These are phyloP conservation scores for Asterochloris sp. DNA, from an alignment of 139 green algal genomes.

Conservation along the genomic window DNA sequence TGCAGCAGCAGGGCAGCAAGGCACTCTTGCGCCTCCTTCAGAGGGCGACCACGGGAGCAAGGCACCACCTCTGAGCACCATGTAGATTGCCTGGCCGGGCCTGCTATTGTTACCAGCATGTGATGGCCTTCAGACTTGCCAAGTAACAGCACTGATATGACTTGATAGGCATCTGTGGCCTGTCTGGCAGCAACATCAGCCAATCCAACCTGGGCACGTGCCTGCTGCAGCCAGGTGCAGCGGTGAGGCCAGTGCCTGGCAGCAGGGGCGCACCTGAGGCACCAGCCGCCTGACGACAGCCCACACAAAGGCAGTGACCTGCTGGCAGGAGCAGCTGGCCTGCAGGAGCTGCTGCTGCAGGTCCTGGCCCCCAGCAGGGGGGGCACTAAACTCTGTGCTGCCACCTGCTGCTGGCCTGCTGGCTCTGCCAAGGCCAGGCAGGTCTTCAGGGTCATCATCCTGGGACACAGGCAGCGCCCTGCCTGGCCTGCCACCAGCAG, in stretches of 20 bases:
- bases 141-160: not conserved
- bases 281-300: constrained; percentile 49
- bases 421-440: not conserved
- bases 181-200: not conserved
- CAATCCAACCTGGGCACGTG: not conserved
- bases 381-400: constrained; percentile 9
- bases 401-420: not conserved
- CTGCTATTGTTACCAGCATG: not conserved
- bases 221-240: not conserved
- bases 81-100: not conserved
- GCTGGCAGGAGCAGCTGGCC: constrained; percentile 34
- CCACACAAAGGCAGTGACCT: constrained; percentile 69
- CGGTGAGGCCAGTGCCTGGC: not conserved
- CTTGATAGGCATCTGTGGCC: not conserved
- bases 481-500: not conserved
- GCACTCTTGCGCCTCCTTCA: not conserved
- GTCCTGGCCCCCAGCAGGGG: not conserved
- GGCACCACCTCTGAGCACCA: not conserved
- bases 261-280: constrained; percentile 23
- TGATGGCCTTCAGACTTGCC: not conserved
- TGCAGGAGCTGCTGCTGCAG: constrained; percentile 31
- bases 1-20: not conserved
- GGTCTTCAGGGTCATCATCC: not conserved
- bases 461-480: not conserved
- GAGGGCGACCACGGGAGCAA: not conserved